A percentile compares a stretch with the other conserved stretches of the same genome.
Conservation (phyloP, 2,329 filamentous ascomycete species). For the Byssochlamys sp. region DNA sequence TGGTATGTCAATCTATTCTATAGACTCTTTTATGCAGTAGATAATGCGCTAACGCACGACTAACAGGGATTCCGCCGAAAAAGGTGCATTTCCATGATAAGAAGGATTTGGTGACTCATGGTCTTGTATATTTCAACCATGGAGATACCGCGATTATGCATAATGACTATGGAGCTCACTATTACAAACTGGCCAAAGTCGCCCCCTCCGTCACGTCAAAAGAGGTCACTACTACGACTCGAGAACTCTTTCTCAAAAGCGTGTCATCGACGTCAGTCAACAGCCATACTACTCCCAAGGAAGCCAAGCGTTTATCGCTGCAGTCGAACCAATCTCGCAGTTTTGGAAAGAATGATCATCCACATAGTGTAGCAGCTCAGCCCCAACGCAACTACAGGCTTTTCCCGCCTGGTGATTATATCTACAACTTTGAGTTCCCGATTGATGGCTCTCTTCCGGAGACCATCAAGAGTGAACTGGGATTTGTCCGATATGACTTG, state of each 20-base stretch:
- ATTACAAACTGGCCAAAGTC: constrained; percentile 45
- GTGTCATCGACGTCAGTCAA: constrained; percentile 35
- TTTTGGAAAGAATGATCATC: constrained; percentile 68
- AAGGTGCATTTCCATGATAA: constrained; percentile 78
- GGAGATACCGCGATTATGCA: constrained; percentile 40
- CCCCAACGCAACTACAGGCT: constrained; percentile 75
- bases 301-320: constrained; percentile 61
- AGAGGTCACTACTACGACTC: constrained; percentile 16
- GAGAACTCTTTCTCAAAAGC: constrained; percentile 28
- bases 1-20: constrained; percentile 36
- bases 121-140: constrained; percentile 83
- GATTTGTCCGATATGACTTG: constrained; percentile 77
- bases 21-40: neutral
- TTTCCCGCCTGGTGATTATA: constrained; percentile 66
- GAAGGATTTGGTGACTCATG: constrained; percentile 73
- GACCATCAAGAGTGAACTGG: constrained; percentile 77
- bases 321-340: constrained; percentile 75
- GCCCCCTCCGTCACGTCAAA: constrained; percentile 19
- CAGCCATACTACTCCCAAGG: constrained; percentile 31
- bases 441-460: constrained; percentile 71
- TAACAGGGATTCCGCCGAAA: constrained; percentile 66
- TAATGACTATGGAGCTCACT: constrained; percentile 53
- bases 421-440: constrained; percentile 70
- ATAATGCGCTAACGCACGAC: neutral
- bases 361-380: constrained; percentile 45